A percentile compares a stretch with the other conserved stretches of the same genome.
Conservation (phyloP, 2,329 filamentous ascomycete species). For the Botrytis elliptica region DNA sequence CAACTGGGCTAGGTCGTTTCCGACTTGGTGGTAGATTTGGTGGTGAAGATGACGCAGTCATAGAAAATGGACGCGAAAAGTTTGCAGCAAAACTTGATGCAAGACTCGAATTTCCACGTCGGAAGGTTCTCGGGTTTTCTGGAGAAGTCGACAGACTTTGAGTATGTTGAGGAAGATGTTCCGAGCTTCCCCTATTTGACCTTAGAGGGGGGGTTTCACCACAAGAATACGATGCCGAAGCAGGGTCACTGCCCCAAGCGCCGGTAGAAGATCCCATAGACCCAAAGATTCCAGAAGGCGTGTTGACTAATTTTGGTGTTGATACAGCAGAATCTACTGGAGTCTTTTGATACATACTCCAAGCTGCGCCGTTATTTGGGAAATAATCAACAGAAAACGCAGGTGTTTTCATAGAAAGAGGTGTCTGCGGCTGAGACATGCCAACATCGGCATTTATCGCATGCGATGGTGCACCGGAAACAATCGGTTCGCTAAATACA, state of each 20-base stretch:
- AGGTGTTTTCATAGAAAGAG: conserved; percentile 63
- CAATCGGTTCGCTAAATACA: conserved; percentile 61
- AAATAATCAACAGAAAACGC: conserved; percentile 68
- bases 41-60: conserved; percentile 45
- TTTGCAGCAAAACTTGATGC: conserved; percentile 56
- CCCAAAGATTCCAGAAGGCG: conserved; percentile 53
- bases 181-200: conserved; percentile 48
- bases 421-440: conserved; percentile 58
- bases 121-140: conserved; percentile 50
- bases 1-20: conserved; percentile 62
- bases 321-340: conserved; percentile 55
- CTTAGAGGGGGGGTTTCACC: conserved; percentile 58
- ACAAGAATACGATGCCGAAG: conserved; percentile 58
- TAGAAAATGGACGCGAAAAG: conserved; percentile 46
- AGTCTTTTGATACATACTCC: conserved; percentile 53
- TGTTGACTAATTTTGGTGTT: conserved; percentile 57
- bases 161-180: conserved; percentile 48
- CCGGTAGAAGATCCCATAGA: conserved; percentile 58
- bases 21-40: conserved; percentile 44
- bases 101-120: conserved; percentile 55
- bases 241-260: conserved; percentile 53
- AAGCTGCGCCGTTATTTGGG: conserved; percentile 55
- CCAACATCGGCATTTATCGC: conserved; percentile 48
- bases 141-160: conserved; percentile 60
- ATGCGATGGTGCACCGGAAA: conserved; percentile 56